Conservation (phyloP, 2,329 filamentous ascomycete species). For the Diaporthe vaccinii region DNA sequence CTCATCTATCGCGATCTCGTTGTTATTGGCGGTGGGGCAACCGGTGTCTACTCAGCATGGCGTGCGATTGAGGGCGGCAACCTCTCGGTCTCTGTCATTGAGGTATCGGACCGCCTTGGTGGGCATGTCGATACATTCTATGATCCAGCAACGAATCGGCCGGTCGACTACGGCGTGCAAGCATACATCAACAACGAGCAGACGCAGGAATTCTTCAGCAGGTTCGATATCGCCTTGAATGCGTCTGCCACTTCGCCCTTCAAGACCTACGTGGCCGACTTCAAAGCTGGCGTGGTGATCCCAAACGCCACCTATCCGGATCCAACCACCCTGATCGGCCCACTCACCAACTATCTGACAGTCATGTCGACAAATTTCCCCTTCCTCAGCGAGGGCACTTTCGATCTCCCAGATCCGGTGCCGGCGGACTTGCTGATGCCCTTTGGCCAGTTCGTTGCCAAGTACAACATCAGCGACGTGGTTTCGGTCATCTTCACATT, state of each 20-base stretch:
- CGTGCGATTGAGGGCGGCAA: conserved; percentile 41
- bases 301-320: conserved; percentile 36
- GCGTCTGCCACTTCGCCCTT: conserved; percentile 33
- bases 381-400: conserved; percentile 52
- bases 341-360: conserved; percentile 48
- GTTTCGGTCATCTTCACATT: conserved; percentile 20
- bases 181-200: conserved; percentile 51
- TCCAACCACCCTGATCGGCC: conserved; percentile 42
- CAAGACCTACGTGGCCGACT: conserved; percentile 51
- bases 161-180: conserved; percentile 52
- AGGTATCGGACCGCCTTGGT: conserved; percentile 35
- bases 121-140: conserved; percentile 62
- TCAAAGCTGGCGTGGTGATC: conserved; percentile 50
- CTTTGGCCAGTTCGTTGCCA: conserved; percentile 60
- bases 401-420: conserved; percentile 13
- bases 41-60: conserved; percentile 43
- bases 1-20: conserved; percentile 40
- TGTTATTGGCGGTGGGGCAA: conserved; percentile 44
- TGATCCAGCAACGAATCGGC: conserved; percentile 50
- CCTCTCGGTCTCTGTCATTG: conserved; percentile 42
- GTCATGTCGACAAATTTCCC: conserved; percentile 52
- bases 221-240: not conserved
- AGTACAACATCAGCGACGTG: conserved; percentile 50
- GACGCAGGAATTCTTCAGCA: conserved; percentile 46
- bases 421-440: conserved; percentile 59